These are phyloP conservation scores for Podospora fimiseda DNA, from an alignment of 495 filamentous ascomycete genomes.

Conservation along the genomic window DNA sequence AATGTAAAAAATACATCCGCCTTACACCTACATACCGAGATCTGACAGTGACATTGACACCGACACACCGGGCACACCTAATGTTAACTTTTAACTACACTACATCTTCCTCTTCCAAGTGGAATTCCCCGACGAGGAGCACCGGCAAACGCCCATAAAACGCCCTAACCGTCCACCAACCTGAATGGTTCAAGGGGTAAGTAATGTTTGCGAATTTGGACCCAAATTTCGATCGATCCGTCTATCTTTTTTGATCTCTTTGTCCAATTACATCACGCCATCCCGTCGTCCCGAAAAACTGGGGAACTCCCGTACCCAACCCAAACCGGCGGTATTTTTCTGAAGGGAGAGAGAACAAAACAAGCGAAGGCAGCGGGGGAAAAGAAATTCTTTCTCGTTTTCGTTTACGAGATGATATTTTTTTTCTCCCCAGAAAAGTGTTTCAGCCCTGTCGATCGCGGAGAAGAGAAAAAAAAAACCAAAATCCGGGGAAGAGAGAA, in stretches of 20 bases:
- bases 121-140: too few relatives aligned
- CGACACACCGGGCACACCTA: too few relatives aligned
- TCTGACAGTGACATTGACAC: too few relatives aligned
- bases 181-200: too few relatives aligned
- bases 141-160: too few relatives aligned
- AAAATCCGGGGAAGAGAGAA: background rate
- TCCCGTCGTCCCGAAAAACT: background rate
- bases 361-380: background rate
- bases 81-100: too few relatives aligned
- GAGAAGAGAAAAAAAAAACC: too few relatives aligned
- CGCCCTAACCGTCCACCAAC: background rate
- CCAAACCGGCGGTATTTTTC: background rate
- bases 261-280: background rate
- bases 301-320: background rate
- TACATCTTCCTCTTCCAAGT: too few relatives aligned
- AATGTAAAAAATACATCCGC: background rate
- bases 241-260: background rate
- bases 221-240: too few relatives aligned
- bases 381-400: background rate
- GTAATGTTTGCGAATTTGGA: too few relatives aligned
- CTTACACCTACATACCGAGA: too few relatives aligned
- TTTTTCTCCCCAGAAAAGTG: too few relatives aligned
- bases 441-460: slow-evolving; percentile 26
- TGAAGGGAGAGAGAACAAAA: background rate
- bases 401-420: background rate